Evolutionary conservation across 768 basidiomycete species (phyloP).

Genomic region (Suillus subalutaceus): DNA sequence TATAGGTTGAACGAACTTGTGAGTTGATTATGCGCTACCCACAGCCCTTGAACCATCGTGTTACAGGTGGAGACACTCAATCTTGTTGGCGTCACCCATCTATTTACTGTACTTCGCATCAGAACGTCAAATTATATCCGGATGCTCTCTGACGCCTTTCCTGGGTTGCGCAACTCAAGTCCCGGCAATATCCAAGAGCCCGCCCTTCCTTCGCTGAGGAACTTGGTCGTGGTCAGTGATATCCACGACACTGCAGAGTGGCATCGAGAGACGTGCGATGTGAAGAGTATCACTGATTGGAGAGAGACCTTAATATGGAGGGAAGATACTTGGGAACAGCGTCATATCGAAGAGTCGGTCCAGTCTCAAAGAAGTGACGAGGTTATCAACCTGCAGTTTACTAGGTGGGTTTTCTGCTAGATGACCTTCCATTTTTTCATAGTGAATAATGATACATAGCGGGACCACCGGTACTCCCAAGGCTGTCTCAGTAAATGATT

Average conservation of each 20-base stretch:
- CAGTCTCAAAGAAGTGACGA: conserved; percentile 59
- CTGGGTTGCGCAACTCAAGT: conserved; percentile 49
- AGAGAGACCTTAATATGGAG: conserved; percentile 73
- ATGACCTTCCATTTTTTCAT: background rate
- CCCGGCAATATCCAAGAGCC: conserved; percentile 62
- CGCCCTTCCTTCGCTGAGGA: conserved; percentile 61
- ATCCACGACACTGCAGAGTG: conserved; percentile 42
- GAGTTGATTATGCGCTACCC: conserved; percentile 21
- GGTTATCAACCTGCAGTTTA: conserved; percentile 83
- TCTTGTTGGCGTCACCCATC: conserved; percentile 65
- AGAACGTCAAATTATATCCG: conserved; percentile 66
- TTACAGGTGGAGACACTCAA: conserved; percentile 61
- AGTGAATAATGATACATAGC: conserved; percentile 38
- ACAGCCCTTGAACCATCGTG: conserved; percentile 8
- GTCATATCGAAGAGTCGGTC: conserved; percentile 45
- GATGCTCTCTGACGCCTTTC: conserved; percentile 59
- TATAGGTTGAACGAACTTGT: conserved; percentile 76
- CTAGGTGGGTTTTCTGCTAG: conserved; percentile 52
- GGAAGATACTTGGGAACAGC: conserved; percentile 49
- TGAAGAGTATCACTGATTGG: conserved; percentile 67
- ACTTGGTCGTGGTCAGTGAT: conserved; percentile 72
- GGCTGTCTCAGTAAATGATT: conserved; percentile 69
- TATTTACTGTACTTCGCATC: conserved; percentile 73
- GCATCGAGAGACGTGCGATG: conserved; percentile 39
- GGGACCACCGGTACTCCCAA: conserved; percentile 84